These are phyloP conservation scores for Colletotrichum falcatum DNA, from an alignment of 2,329 filamentous ascomycete species.

Conservation along the genomic window DNA sequence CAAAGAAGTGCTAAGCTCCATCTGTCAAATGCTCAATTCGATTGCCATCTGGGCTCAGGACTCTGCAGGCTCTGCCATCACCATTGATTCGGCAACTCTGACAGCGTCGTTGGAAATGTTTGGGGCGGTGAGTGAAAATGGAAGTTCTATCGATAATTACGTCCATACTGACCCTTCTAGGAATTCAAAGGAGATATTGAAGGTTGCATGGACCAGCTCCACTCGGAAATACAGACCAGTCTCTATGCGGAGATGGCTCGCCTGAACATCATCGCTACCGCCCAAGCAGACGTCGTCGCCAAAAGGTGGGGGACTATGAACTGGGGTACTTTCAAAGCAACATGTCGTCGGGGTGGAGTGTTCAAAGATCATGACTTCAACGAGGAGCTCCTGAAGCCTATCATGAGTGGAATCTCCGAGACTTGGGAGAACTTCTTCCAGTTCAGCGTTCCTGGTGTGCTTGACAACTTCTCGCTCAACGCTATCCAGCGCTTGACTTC, in stretches of 20 bases:
- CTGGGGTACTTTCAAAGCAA: not conserved
- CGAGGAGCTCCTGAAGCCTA: conserved; percentile 4
- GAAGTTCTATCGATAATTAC: accelerated
- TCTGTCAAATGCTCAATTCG: conserved; percentile 16
- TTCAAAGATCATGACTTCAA: not conserved
- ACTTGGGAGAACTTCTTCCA: conserved; percentile 8
- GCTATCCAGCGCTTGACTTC: not conserved
- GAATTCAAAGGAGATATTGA: not conserved
- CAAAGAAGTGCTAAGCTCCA: not conserved
- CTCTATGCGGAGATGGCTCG: not conserved
- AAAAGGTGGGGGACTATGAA: not conserved
- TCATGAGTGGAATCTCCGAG: not conserved
- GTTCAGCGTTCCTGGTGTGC: not conserved
- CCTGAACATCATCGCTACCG: not conserved
- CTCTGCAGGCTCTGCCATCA: not conserved
- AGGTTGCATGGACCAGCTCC: not conserved
- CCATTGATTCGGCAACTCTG: not conserved
- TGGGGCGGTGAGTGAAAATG: not conserved
- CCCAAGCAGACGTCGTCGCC: not conserved
- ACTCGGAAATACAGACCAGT: not conserved
- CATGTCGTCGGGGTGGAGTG: not conserved
- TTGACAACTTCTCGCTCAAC: not conserved
- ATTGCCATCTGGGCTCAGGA: conserved; percentile 25
- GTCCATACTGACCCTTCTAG: not conserved
- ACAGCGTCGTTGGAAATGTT: not conserved